Conservation (phyloP, 331 rosid genomes). For the Malus hybrid region DNA sequence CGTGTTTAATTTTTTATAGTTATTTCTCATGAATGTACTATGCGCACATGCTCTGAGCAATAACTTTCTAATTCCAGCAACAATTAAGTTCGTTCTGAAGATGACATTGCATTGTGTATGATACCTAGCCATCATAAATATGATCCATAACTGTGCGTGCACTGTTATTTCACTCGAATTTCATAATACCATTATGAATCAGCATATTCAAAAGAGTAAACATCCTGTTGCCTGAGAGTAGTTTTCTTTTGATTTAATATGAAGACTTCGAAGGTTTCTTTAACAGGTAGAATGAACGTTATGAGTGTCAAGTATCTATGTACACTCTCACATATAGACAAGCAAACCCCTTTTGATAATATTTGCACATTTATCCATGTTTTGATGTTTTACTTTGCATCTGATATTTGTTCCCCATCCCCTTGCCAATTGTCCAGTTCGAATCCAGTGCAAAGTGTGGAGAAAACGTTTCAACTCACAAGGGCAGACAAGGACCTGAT, state of each 20-base stretch:
- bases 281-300: neutral
- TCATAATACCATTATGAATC: neutral
- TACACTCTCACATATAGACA: neutral
- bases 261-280: neutral
- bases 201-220: neutral
- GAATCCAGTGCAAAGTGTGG: conserved; percentile 74
- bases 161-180: neutral
- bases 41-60: neutral
- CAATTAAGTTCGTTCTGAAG: neutral
- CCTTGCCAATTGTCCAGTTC: conserved; percentile 41
- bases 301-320: neutral
- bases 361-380: neutral
- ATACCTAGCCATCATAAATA: neutral
- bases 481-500: conserved; percentile 62
- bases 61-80: neutral
- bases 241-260: neutral
- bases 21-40: neutral
- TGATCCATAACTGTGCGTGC: neutral
- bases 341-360: neutral
- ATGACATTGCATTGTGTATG: neutral
- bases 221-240: neutral
- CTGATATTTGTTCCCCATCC: neutral
- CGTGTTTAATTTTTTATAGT: neutral
- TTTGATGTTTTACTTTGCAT: neutral
- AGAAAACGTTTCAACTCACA: conserved; percentile 71